Evolutionary conservation across 495 filamentous ascomycete species (phyloP).

Genomic region (Saxispiralis lemnorum): DNA sequence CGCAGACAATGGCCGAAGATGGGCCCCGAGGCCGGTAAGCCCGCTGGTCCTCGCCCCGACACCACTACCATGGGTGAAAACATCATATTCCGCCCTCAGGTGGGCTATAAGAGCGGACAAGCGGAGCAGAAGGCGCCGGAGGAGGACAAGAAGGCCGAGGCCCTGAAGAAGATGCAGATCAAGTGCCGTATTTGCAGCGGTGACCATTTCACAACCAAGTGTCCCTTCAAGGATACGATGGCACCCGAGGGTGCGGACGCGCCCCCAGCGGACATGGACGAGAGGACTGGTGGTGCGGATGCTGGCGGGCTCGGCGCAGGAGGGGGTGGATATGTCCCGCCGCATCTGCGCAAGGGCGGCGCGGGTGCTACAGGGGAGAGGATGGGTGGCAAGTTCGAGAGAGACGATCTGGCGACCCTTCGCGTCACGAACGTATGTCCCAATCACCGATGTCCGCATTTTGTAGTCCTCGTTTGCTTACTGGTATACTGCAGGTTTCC

Average conservation of each 20-base stretch:
- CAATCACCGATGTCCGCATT: not conserved
- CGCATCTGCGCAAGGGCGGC: conserved; percentile 68
- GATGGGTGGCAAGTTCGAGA: conserved; percentile 88
- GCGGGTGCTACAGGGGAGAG: conserved; percentile 41
- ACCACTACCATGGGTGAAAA: conserved; percentile 93
- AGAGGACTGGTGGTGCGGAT: conserved; percentile 30
- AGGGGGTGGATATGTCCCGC: conserved; percentile 75
- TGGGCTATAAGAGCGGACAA: conserved; percentile 75
- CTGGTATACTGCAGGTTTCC: conserved; percentile 44
- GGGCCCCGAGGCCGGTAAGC: conserved; percentile 61
- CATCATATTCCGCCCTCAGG: conserved; percentile 78
- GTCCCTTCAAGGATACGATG: conserved; percentile 75
- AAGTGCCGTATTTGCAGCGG: conserved; percentile 97
- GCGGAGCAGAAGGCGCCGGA: conserved; percentile 53
- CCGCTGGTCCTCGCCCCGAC: conserved; percentile 50
- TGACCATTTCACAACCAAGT: conserved; percentile 95
- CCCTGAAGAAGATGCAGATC: conserved; percentile 96
- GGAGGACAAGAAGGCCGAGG: conserved; percentile 42
- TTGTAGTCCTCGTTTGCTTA: no score
- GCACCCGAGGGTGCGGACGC: conserved; percentile 43
- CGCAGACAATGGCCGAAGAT: conserved; percentile 86
- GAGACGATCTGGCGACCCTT: conserved; percentile 89
- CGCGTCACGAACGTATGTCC: conserved; percentile 84
- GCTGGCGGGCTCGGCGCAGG: conserved; percentile 43
- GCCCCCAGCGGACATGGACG: conserved; percentile 36